Evolutionary conservation across 2,329 filamentous ascomycete species (phyloP).

Genomic region (Claviceps humidiphila): DNA sequence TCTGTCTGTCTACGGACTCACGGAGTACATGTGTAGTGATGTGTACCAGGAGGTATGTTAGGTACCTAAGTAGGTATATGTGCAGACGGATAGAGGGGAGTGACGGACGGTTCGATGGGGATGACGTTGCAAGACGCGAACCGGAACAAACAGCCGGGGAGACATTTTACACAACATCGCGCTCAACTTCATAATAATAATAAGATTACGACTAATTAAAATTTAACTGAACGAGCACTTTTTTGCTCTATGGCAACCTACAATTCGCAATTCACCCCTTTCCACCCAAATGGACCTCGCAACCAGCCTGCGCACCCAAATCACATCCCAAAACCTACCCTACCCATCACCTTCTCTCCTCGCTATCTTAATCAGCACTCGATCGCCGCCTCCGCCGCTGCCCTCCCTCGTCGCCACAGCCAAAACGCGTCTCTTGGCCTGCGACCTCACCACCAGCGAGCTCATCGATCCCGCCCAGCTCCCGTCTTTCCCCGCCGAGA

Average conservation of each 20-base stretch:
- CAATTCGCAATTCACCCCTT: no score
- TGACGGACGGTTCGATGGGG: background rate
- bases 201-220: no score
- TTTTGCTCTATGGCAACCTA: no score
- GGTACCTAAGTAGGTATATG: no score
- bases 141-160: background rate
- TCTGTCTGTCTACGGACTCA: no score
- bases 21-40: no score
- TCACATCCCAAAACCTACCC: slow-evolving; percentile 42
- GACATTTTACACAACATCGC: no score
- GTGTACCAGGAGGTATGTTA: no score
- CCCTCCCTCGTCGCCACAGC: slow-evolving; percentile 66
- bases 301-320: slow-evolving; percentile 23
- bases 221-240: no score
- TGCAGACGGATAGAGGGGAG: background rate
- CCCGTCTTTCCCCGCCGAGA: slow-evolving; percentile 37
- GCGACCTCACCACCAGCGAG: slow-evolving; percentile 51
- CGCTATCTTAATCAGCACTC: slow-evolving; percentile 43
- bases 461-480: slow-evolving; percentile 30
- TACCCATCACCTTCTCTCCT: slow-evolving; percentile 46
- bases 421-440: slow-evolving; percentile 63
- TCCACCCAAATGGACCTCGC: slow-evolving; percentile 10
- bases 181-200: no score
- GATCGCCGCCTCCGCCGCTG: slow-evolving; percentile 45
- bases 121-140: background rate